Evolutionary conservation across 257 asterid species (phyloP).

Genomic region (Plantago ovata): DNA sequence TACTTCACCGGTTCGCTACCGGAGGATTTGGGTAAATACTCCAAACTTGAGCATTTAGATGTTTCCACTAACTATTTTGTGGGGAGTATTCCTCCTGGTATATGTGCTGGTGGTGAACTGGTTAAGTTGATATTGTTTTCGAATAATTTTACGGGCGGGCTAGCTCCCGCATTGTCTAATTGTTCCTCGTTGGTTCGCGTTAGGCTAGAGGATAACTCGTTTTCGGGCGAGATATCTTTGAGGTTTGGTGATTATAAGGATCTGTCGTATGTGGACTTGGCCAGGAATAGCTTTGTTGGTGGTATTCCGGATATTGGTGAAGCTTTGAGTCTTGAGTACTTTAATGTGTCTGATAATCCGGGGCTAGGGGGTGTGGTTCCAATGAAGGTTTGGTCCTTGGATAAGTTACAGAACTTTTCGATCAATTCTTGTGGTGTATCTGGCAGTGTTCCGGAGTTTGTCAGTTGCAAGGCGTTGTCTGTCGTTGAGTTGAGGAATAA

Average conservation of each 20-base stretch:
- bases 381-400: conserved; percentile 49
- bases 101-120: conserved; percentile 65
- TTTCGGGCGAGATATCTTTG: conserved; percentile 75
- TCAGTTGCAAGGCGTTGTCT: conserved; percentile 45
- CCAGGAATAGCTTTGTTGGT: conserved; percentile 70
- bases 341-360: conserved; percentile 79
- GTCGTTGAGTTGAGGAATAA: conserved; percentile 72
- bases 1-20: conserved; percentile 81
- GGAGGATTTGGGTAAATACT: conserved; percentile 52
- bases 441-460: conserved; percentile 70
- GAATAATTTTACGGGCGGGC: conserved; percentile 69
- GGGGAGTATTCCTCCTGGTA: conserved; percentile 60
- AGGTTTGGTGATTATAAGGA: conserved; percentile 41
- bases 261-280: conserved; percentile 69
- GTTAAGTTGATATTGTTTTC: conserved; percentile 72
- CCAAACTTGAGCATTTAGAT: conserved; percentile 67
- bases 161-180: conserved; percentile 71
- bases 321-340: conserved; percentile 54
- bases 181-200: conserved; percentile 88
- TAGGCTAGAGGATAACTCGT: conserved; percentile 70
- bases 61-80: conserved; percentile 75
- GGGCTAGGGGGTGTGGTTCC: conserved; percentile 68
- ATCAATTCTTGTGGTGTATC: conserved; percentile 64
- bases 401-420: conserved; percentile 69
- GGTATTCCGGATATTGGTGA: conserved; percentile 52